Percentiles rank a stretch among this genome's conserved stretches.
These are phyloP conservation scores for Lumnitzera littorea DNA, from an alignment of 345 rosid genomes.

Conservation along the genomic window DNA sequence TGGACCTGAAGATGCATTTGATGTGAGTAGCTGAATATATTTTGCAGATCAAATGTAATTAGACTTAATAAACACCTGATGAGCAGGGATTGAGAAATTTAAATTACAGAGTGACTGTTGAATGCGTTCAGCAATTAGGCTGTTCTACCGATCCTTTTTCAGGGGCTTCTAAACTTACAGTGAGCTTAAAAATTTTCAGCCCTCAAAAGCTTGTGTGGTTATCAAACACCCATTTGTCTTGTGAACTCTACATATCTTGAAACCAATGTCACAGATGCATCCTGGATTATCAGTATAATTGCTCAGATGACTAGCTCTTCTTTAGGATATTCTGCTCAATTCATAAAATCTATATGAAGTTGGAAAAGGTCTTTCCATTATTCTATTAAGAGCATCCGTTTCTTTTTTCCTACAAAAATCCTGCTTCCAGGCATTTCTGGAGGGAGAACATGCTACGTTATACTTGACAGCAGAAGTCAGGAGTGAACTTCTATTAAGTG, in stretches of 20 bases:
- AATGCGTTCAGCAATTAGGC: too few relatives aligned
- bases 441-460: conserved; percentile 57
- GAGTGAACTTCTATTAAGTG: conserved; percentile 40
- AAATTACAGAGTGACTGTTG: too few relatives aligned
- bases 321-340: neutral
- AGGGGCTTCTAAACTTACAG: too few relatives aligned
- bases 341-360: neutral
- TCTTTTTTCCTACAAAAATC: neutral
- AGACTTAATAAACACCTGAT: too few relatives aligned
- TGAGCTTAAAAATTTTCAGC: too few relatives aligned
- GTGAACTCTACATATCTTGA: too few relatives aligned
- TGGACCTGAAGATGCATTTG: neutral
- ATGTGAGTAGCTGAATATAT: too few relatives aligned
- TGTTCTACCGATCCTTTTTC: too few relatives aligned
- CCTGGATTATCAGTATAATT: neutral
- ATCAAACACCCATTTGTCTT: too few relatives aligned
- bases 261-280: neutral
- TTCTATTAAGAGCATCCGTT: neutral
- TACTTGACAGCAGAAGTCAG: conserved; percentile 57
- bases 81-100: too few relatives aligned
- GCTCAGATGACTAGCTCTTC: neutral
- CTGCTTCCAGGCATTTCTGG: conserved; percentile 51
- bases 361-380: neutral
- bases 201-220: too few relatives aligned
- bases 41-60: too few relatives aligned